A percentile compares a stretch with the other conserved stretches of the same genome.
Evolutionary conservation across 495 filamentous ascomycete species (phyloP).

Genomic region (Massariosphaeria phaeospora): DNA sequence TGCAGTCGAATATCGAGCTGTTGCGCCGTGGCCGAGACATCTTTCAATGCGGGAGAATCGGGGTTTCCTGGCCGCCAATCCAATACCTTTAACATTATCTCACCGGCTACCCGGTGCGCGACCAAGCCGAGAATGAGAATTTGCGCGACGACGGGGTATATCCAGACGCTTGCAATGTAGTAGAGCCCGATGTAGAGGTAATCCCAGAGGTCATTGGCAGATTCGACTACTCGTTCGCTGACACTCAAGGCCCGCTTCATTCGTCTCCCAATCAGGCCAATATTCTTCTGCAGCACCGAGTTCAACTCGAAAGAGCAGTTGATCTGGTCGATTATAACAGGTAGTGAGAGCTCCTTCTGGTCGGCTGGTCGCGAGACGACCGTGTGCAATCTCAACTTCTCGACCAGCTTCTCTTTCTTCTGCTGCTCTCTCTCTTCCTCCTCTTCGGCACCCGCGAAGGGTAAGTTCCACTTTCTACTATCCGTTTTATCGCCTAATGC

Average conservation of each 20-base stretch:
- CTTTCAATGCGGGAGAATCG: constrained; percentile 80
- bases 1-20: constrained; percentile 96
- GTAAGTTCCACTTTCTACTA: constrained; percentile 34
- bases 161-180: constrained; percentile 66
- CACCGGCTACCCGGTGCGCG: constrained; percentile 74
- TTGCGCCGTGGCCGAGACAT: constrained; percentile 95
- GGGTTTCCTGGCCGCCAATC: constrained; percentile 78
- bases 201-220: constrained; percentile 77
- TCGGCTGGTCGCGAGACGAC: constrained; percentile 71
- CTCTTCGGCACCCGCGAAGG: constrained; percentile 48
- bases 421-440: constrained; percentile 42
- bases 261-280: constrained; percentile 71
- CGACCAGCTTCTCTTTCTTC: constrained; percentile 67
- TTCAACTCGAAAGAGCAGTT: constrained; percentile 93
- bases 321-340: constrained; percentile 84
- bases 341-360: constrained; percentile 73
- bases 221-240: constrained; percentile 90
- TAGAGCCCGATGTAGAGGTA: constrained; percentile 63
- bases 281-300: constrained; percentile 78
- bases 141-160: constrained; percentile 70
- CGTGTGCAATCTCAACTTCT: constrained; percentile 85
- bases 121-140: constrained; percentile 73
- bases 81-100: constrained; percentile 70
- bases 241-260: constrained; percentile 83
- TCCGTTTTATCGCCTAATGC: constrained; percentile 72